Evolutionary conservation across 768 basidiomycete species (phyloP).

Genomic region (Psilocybe cubensis): DNA sequence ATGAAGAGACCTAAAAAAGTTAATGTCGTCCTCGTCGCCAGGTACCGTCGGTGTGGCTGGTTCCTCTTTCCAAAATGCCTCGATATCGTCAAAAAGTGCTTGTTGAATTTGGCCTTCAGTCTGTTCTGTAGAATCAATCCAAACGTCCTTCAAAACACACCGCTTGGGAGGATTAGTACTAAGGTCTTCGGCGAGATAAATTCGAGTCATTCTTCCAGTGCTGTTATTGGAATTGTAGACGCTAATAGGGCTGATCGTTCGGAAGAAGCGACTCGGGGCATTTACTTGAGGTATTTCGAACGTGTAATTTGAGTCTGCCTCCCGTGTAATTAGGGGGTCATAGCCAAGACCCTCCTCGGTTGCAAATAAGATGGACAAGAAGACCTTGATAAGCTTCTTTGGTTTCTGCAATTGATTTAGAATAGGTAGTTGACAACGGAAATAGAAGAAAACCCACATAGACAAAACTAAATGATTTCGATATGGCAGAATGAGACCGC

Average conservation of each 20-base stretch:
- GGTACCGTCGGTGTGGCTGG: not conserved
- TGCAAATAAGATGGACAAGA: not conserved
- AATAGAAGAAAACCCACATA: not conserved
- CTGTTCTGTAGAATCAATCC: not conserved
- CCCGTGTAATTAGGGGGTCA: not conserved
- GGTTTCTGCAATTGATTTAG: not conserved
- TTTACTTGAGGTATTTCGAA: not conserved
- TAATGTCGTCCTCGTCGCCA: not conserved
- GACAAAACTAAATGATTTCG: not conserved
- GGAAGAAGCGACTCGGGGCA: not conserved
- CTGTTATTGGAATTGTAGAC: not conserved
- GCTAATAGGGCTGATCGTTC: not conserved
- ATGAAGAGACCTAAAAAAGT: not conserved
- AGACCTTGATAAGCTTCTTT: not conserved
- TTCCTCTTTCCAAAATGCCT: not conserved
- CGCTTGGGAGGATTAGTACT: not conserved
- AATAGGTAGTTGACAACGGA: not conserved
- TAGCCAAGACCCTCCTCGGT: not conserved
- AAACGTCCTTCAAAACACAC: not conserved
- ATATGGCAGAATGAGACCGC: not conserved
- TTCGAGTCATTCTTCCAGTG: not conserved
- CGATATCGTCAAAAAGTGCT: not conserved
- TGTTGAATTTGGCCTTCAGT: not conserved
- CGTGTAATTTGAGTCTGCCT: not conserved
- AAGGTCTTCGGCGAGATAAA: not conserved